These are phyloP conservation scores for Quercus engelmannii DNA, from an alignment of 306 rosid genomes.

Conservation along the genomic window DNA sequence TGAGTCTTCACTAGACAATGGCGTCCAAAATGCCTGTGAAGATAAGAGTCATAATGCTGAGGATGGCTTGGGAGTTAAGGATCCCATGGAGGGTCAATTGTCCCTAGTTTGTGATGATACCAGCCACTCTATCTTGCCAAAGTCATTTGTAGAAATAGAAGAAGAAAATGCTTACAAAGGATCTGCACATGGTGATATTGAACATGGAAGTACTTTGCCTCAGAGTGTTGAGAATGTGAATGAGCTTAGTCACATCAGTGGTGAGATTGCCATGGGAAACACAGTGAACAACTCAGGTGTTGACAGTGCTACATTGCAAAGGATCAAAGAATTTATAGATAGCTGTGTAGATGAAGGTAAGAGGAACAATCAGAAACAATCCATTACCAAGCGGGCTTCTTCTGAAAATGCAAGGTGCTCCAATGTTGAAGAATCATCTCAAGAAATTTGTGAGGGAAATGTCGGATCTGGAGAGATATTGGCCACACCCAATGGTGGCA, in stretches of 20 bases:
- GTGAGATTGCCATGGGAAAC: not conserved
- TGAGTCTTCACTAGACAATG: slow-evolving; percentile 13
- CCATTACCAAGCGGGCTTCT: not conserved
- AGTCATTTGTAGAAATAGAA: not conserved
- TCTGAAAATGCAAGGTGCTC: not conserved
- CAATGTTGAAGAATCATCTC: not conserved
- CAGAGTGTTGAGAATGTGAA: too few species aligned
- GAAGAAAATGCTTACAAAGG: not conserved
- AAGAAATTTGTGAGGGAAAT: not conserved
- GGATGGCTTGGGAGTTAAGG: slow-evolving; percentile 6
- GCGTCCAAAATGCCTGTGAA: slow-evolving; percentile 20
- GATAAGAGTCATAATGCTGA: slow-evolving; percentile 10
- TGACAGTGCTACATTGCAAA: too few species aligned
- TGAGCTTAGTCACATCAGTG: too few species aligned
- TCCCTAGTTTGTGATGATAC: not conserved
- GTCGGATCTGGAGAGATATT: not conserved
- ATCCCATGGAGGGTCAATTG: not conserved
- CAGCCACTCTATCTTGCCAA: not conserved
- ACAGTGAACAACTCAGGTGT: not conserved
- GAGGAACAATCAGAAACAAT: not conserved
- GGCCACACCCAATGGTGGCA: not conserved
- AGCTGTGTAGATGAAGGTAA: not conserved
- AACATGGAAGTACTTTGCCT: too few species aligned
- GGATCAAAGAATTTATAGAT: too few species aligned
- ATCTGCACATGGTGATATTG: not conserved